These are phyloP conservation scores for Chaetomiaceae sp. DNA, from an alignment of 2,329 filamentous ascomycete genomes.

Conservation along the genomic window DNA sequence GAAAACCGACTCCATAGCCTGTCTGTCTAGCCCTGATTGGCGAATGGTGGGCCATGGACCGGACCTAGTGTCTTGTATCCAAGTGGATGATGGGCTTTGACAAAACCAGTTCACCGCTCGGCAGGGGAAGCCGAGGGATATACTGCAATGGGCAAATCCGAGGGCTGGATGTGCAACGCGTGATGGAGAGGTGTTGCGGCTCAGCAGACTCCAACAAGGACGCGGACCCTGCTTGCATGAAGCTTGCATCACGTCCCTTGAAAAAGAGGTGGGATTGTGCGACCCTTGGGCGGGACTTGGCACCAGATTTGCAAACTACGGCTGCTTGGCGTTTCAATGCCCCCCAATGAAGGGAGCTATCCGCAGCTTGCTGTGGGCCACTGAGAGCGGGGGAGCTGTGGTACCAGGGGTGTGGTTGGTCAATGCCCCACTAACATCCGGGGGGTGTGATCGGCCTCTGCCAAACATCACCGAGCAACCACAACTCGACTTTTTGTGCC, in stretches of 20 bases:
- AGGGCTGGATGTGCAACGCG: not conserved
- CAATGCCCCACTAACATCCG: conserved; percentile 7
- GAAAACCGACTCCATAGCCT: too few relatives aligned
- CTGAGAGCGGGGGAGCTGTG: conserved; percentile 6
- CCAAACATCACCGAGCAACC: conserved; percentile 4
- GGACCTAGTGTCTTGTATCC: too few relatives aligned
- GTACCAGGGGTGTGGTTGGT: conserved; percentile 6
- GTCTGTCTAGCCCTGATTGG: too few relatives aligned
- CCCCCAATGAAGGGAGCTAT: not conserved
- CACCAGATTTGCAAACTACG: not conserved
- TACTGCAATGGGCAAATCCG: not conserved
- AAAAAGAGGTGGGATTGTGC: not conserved
- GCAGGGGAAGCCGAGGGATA: too few relatives aligned
- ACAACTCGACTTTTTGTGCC: conserved; percentile 2
- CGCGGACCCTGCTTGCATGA: not conserved
- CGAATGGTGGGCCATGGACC: too few relatives aligned
- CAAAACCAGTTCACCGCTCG: too few relatives aligned
- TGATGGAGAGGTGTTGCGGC: not conserved
- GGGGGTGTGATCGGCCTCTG: conserved; percentile 1
- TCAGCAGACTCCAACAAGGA: not conserved
- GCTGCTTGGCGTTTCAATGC: not conserved
- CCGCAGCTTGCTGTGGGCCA: not conserved
- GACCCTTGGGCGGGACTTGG: not conserved
- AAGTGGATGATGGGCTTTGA: too few relatives aligned
- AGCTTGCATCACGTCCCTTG: not conserved